Percentiles rank a stretch among this genome's conserved stretches.
phyloP scores from a whole-genome alignment of 2,329 filamentous ascomycete species.

The Eutypella sp. region DNA sequence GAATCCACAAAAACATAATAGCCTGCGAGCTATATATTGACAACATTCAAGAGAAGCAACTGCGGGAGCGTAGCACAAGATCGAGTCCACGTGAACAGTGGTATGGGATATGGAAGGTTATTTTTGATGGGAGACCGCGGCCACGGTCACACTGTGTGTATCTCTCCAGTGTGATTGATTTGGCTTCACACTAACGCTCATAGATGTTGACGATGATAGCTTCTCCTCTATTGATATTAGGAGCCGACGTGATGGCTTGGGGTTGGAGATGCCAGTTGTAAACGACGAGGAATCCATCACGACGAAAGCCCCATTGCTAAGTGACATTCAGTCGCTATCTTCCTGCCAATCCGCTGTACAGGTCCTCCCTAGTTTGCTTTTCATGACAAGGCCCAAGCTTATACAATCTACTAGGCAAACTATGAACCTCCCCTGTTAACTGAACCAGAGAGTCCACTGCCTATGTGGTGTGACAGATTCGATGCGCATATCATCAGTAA shows the following conservation, averaged over 20 bases:
- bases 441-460: no score
- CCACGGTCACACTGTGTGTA: not conserved
- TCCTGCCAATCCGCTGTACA: no score
- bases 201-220: not conserved
- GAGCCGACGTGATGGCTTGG: not conserved
- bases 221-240: not conserved
- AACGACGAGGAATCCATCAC: not conserved
- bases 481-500: no score
- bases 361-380: no score
- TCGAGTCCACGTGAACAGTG: not conserved
- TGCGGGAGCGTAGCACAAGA: not conserved
- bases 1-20: not conserved
- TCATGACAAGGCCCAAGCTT: no score
- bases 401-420: no score
- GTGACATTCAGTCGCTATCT: no score
- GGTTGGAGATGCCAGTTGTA: no score
- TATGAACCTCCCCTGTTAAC: no score
- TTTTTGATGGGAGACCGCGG: not conserved
- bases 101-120: not conserved
- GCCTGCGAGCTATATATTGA: not conserved
- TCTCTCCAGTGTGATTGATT: not conserved
- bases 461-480: no score
- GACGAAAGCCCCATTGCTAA: no score
- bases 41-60: not conserved
- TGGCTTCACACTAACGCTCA: not conserved